phyloP scores from a whole-genome alignment of 192 early-diverging fungal genomes.

The Cladochytrium replicatum region DNA sequence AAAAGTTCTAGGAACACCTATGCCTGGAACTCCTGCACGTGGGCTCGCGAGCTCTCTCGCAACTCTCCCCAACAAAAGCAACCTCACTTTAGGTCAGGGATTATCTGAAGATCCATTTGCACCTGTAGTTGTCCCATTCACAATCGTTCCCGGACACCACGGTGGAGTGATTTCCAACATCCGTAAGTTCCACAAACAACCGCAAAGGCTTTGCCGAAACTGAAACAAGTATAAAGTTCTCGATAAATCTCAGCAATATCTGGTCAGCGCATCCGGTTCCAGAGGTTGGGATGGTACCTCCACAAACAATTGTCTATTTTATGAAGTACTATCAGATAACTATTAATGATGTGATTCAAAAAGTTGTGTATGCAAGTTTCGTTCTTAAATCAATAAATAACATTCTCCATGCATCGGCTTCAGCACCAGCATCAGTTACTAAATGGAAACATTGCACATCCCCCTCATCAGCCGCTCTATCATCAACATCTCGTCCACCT shows the following conservation, averaged over 20 bases:
- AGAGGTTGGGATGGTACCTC: conserved; percentile 91
- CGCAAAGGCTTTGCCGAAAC: not conserved
- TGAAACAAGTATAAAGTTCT: conserved; percentile 36
- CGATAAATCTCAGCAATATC: conserved; percentile 61
- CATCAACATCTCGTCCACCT: conserved; percentile 5
- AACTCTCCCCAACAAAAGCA: no score
- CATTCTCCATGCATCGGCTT: no score
- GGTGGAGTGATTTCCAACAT: conserved; percentile 72
- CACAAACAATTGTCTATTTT: conserved; percentile 77
- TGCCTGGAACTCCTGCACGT: no score
- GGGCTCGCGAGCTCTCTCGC: not conserved
- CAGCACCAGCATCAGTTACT: no score
- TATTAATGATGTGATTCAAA: conserved; percentile 11
- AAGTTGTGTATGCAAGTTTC: no score
- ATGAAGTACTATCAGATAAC: conserved; percentile 57
- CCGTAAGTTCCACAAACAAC: conserved; percentile 31
- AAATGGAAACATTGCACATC: no score
- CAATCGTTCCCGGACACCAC: conserved; percentile 89
- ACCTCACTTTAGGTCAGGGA: not conserved
- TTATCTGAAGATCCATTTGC: conserved; percentile 4
- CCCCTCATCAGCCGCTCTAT: conserved; percentile 1
- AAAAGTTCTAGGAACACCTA: no score
- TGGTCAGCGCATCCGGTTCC: conserved; percentile 88
- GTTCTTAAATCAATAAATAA: no score
- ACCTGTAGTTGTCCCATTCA: conserved; percentile 58